Conservation (phyloP, 805 yeast species). For the Tetrapisispora phaffii region DNA sequence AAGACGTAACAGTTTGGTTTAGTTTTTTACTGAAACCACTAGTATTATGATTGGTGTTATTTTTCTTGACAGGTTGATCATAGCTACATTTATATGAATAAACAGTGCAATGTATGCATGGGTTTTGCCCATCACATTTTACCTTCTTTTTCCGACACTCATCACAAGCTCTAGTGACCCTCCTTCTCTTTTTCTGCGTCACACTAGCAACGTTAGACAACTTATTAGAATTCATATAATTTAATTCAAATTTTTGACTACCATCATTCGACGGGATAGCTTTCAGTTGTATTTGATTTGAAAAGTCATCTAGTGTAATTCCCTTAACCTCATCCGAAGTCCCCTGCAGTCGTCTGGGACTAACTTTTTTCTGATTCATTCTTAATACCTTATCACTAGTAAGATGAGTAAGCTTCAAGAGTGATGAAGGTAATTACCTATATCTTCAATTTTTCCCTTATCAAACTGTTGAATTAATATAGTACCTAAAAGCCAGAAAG, state of each 20-base stretch:
- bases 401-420: too few species aligned
- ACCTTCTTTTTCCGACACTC: slow-evolving; percentile 59
- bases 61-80: slow-evolving; percentile 54
- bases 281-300: neutral
- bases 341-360: neutral
- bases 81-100: slow-evolving; percentile 79
- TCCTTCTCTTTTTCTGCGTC: slow-evolving; percentile 22
- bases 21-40: neutral
- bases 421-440: neutral
- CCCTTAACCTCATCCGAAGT: neutral
- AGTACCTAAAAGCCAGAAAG: too few species aligned
- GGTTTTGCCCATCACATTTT: slow-evolving; percentile 76
- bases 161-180: slow-evolving; percentile 40
- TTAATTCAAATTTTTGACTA: neutral
- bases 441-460: neutral
- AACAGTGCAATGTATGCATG: slow-evolving; percentile 81
- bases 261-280: neutral
- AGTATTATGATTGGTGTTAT: neutral
- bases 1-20: neutral
- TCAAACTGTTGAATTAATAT: too few species aligned
- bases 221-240: too few species aligned
- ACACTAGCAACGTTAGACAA: neutral
- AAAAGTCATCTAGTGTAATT: neutral
- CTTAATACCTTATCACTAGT: too few species aligned
- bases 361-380: neutral